Evolutionary conservation across 2,329 filamentous ascomycete genomes (phyloP).

Genomic region (Penicillium thymicola): DNA sequence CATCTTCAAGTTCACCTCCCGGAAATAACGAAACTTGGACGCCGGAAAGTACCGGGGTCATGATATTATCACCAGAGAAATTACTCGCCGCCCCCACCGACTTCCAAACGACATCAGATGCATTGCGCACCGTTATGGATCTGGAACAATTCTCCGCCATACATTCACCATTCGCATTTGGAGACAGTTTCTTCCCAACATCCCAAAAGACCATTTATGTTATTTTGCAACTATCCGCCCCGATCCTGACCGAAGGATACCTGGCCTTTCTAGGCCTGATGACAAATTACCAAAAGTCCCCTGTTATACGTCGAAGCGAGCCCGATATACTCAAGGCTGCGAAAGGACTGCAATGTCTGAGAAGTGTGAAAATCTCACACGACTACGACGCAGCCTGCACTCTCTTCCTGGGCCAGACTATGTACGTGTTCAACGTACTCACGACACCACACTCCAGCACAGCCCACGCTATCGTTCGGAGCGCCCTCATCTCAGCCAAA

Average conservation of each 20-base stretch:
- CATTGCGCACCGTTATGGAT: slow-evolving; percentile 18
- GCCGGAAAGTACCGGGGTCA: slow-evolving; percentile 1
- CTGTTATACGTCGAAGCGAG: slow-evolving; percentile 17
- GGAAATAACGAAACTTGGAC: slow-evolving; percentile 1
- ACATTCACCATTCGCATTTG: slow-evolving; percentile 21
- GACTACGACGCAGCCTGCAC: slow-evolving; percentile 25
- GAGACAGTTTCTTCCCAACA: slow-evolving; percentile 17
- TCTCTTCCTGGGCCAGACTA: slow-evolving; percentile 26
- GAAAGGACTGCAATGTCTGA: slow-evolving; percentile 19
- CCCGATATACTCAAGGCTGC: slow-evolving; percentile 22
- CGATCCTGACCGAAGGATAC: slow-evolving; percentile 22
- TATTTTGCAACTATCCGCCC: slow-evolving; percentile 17
- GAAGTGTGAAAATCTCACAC: slow-evolving; percentile 18
- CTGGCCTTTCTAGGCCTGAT: slow-evolving; percentile 23
- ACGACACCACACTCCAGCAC: slow-evolving; percentile 23
- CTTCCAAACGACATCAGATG: slow-evolving; percentile 18
- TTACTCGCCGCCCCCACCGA: slow-evolving; percentile 13
- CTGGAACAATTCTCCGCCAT: slow-evolving; percentile 20
- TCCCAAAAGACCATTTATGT: slow-evolving; percentile 17
- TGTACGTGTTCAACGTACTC: slow-evolving; percentile 31
- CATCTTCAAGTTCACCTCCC: slow-evolving; percentile 6
- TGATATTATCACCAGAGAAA: slow-evolving; percentile 15
- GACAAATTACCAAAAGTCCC: slow-evolving; percentile 23
- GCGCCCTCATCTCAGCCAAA: slow-evolving; percentile 27
- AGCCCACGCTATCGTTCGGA: slow-evolving; percentile 26